Evolutionary conservation across 2,329 filamentous ascomycete species (phyloP).

Genomic region (Ceratocystis alfenasii): DNA sequence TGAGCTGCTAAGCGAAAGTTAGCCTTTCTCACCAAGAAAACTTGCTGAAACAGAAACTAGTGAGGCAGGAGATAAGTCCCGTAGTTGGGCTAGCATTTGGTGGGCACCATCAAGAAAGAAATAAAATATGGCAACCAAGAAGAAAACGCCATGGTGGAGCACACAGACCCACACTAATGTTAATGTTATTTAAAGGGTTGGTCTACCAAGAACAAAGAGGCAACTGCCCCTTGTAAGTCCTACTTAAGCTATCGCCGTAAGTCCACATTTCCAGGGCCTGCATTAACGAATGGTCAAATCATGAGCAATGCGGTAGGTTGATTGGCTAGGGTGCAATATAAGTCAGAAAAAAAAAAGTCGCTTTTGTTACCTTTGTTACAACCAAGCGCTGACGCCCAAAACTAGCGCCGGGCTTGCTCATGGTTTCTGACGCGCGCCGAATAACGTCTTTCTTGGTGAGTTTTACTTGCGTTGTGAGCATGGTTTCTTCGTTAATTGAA

Average conservation of each 20-base stretch:
- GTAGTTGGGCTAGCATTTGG: too few relatives aligned
- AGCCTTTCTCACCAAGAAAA: not conserved
- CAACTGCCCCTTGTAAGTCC: not conserved
- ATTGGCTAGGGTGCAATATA: not conserved
- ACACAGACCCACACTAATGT: not conserved
- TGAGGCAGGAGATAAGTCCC: too few relatives aligned
- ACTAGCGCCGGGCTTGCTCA: not conserved
- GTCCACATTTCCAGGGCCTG: not conserved
- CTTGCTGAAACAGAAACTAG: not conserved
- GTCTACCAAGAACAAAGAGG: not conserved
- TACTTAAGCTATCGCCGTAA: not conserved
- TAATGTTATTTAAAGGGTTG: conserved; percentile 1
- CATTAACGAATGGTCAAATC: not conserved
- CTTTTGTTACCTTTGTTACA: not conserved
- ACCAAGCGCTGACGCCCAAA: not conserved
- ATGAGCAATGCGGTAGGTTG: not conserved
- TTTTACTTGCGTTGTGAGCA: too few relatives aligned
- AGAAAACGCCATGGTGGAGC: not conserved
- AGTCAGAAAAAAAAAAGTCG: not conserved
- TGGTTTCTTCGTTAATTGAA: too few relatives aligned
- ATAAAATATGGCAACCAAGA: not conserved
- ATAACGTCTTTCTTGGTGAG: too few relatives aligned
- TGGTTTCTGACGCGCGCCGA: not conserved
- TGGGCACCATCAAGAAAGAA: not conserved
- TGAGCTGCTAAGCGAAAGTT: too few relatives aligned